These are phyloP conservation scores for Monosporascus sp. DNA, from an alignment of 2,329 filamentous ascomycete genomes.

Conservation along the genomic window DNA sequence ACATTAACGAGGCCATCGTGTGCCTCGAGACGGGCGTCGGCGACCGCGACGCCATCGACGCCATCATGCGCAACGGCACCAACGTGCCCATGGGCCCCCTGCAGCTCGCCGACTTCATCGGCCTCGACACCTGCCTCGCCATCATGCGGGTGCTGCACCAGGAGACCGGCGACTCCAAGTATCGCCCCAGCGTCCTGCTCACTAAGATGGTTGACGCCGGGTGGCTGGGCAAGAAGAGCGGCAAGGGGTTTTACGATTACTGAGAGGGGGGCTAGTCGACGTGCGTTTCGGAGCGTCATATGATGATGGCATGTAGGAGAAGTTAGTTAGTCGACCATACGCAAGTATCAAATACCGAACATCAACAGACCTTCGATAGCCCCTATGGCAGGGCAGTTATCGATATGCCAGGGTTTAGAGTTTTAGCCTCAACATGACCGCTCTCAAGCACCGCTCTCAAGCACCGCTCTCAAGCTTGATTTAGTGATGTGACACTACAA, in stretches of 20 bases:
- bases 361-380: too few species aligned
- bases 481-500: too few species aligned
- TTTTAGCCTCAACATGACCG: too few species aligned
- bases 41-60: conserved; percentile 84
- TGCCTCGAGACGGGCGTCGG: conserved; percentile 93
- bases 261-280: conserved; percentile 25
- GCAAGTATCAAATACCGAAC: too few species aligned
- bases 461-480: too few species aligned
- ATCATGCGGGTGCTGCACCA: conserved; percentile 94
- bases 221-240: conserved; percentile 95
- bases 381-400: too few species aligned
- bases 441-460: too few species aligned
- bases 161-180: conserved; percentile 94
- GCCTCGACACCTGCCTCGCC: conserved; percentile 87
- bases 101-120: conserved; percentile 92
- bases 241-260: conserved; percentile 94
- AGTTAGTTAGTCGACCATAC: too few species aligned
- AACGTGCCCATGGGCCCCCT: conserved; percentile 98
- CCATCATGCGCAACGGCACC: conserved; percentile 98
- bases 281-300: too few species aligned
- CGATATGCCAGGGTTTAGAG: too few species aligned
- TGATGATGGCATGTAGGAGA: too few species aligned
- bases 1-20: conserved; percentile 94
- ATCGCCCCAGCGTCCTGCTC: conserved; percentile 80
- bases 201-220: conserved; percentile 97